A percentile compares a stretch with the other conserved stretches of the same genome.
phyloP scores from a whole-genome alignment of 352 stramenopile genomes.

The Aphanomyces euteiches region DNA sequence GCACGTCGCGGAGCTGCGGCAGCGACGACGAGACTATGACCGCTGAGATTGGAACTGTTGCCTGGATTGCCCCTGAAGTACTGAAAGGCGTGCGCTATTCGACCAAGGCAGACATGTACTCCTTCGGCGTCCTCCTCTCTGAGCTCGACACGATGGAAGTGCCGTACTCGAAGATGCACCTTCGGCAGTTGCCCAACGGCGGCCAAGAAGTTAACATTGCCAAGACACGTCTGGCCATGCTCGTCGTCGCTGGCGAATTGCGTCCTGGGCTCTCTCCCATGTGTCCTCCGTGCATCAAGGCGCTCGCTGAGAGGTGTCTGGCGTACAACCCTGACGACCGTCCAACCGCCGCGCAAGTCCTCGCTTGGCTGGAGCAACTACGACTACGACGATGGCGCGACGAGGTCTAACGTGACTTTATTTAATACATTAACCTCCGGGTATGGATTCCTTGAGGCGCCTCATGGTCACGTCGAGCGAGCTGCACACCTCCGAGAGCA shows the following conservation, averaged over 20 bases:
- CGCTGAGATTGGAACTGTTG: slow-evolving; percentile 34
- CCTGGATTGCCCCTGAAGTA: slow-evolving; percentile 38
- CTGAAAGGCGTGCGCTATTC: slow-evolving; percentile 39
- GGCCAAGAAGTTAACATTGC: background rate
- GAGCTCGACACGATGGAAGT: slow-evolving; percentile 35
- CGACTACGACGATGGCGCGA: background rate
- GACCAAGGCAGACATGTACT: slow-evolving; percentile 41
- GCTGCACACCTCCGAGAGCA: slow-evolving; percentile 51
- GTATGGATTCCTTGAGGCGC: slow-evolving; percentile 29
- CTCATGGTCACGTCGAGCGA: slow-evolving; percentile 62
- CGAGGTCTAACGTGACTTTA: background rate
- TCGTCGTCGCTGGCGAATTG: slow-evolving; percentile 32
- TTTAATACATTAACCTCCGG: too few species aligned
- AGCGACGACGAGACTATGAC: slow-evolving; percentile 36
- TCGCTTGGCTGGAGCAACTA: slow-evolving; percentile 21
- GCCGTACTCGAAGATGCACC: slow-evolving; percentile 15
- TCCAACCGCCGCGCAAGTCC: slow-evolving; percentile 8
- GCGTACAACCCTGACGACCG: slow-evolving; percentile 31
- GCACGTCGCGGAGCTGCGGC: slow-evolving; percentile 29
- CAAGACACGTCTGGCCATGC: slow-evolving; percentile 23
- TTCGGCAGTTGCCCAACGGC: background rate
- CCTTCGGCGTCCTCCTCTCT: slow-evolving; percentile 36
- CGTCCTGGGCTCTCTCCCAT: slow-evolving; percentile 29
- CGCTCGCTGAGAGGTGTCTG: slow-evolving; percentile 33
- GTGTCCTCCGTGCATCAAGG: slow-evolving; percentile 35